These are phyloP conservation scores for Pseudogymnoascus sp. DNA, from an alignment of 2,329 filamentous ascomycete genomes.

Conservation along the genomic window DNA sequence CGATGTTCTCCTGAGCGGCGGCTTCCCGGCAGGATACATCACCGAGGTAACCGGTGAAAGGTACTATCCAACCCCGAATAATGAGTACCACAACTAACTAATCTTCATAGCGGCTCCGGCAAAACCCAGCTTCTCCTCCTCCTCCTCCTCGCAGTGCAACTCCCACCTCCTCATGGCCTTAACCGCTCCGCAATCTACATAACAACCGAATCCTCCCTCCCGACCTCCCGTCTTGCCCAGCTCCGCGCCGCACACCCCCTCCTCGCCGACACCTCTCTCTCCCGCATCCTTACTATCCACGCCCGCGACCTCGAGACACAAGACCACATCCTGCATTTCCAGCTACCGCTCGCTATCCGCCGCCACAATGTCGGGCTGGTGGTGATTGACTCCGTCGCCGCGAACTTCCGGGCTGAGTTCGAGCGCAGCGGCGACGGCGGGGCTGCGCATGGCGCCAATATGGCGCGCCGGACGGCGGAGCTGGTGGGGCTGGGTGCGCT, in stretches of 20 bases:
- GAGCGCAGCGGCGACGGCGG: slow-evolving; percentile 46
- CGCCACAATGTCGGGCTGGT: slow-evolving; percentile 73
- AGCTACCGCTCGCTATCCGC: slow-evolving; percentile 77
- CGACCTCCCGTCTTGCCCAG: slow-evolving; percentile 74
- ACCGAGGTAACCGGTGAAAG: slow-evolving; percentile 91
- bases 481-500: slow-evolving; percentile 69
- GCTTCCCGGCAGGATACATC: slow-evolving; percentile 72
- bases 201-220: slow-evolving; percentile 80
- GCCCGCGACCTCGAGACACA: slow-evolving; percentile 74
- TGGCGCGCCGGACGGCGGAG: slow-evolving; percentile 70
- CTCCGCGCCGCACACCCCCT: slow-evolving; percentile 62
- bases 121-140: slow-evolving; percentile 92
- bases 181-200: slow-evolving; percentile 79
- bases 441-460: slow-evolving; percentile 37
- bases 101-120: slow-evolving; percentile 60
- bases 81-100: slow-evolving; percentile 16
- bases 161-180: slow-evolving; percentile 65
- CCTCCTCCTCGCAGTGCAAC: slow-evolving; percentile 76
- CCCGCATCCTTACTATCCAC: slow-evolving; percentile 31
- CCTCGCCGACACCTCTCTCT: slow-evolving; percentile 33
- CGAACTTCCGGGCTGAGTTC: slow-evolving; percentile 91
- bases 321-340: slow-evolving; percentile 88
- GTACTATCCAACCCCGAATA: slow-evolving; percentile 31
- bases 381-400: slow-evolving; percentile 84
- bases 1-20: slow-evolving; percentile 66